Evolutionary conservation across 345 rosid genomes (phyloP), one percentile per base, ranked within the genome.

Genomic region (Turnera subulata): DNA sequence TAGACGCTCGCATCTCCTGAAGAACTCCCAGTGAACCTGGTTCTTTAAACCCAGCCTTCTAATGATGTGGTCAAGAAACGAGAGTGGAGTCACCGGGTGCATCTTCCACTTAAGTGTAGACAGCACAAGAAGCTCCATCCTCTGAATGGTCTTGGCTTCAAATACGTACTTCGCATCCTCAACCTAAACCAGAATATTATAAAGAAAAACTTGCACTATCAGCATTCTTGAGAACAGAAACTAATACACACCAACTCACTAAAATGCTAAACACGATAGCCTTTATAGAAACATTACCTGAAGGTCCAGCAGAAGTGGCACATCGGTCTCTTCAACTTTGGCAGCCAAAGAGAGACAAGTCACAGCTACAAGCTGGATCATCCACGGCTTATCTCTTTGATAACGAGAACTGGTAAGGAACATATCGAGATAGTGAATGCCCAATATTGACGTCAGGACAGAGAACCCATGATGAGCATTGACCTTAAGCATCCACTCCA

Each of bases 301-400:
- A 32, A 71, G 64, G 65, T 71, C 71, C 25, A 71, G 1, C 21
- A 71, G 67, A 44, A 71, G 67, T 44, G 67, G 71, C 11, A 65
- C 71, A 29, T 65, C 66, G 13, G 53, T 65, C 61, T 71, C 75
- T 50, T 71, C 71, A 37, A 71, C 67, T 71, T 71, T 71, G 2
- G 75, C 70, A 39, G 75, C 75, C 53, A 71, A 50, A 59, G 75
- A 71, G n/a, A 71, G 70, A 51, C 75, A 71, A 55, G 75, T 55
- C 0, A 71, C 63, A 49, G 75, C 75, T 19, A 55, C 67, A 20
- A 71, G 67, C 42, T 71, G 71, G 23, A 71, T 60, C 71, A 65
- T 65, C 75, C 75, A 71, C 12, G 75, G 71, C 47, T 56, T 65
- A 14, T 65, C 71, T 33, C 19, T 22, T 46, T 55, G 58, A 46